Percentiles rank a stretch among this genome's conserved stretches.
Evolutionary conservation across 1,139 yeast species (phyloP).

Genomic region (Saccharomyces hybrid): DNA sequence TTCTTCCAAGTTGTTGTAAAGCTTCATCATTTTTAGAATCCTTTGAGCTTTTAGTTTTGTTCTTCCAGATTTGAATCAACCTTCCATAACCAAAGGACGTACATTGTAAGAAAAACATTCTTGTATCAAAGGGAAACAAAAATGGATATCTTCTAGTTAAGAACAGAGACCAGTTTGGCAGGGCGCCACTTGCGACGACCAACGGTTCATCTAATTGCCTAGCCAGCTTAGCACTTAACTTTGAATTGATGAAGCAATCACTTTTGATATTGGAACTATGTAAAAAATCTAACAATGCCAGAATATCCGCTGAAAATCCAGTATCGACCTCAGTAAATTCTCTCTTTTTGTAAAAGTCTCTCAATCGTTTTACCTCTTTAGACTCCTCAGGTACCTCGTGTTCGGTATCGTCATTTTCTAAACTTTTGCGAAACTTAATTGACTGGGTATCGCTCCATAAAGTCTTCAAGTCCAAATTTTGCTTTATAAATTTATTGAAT

Average conservation of each 20-base stretch:
- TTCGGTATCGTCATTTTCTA: slow-evolving; percentile 17
- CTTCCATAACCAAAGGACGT: slow-evolving; percentile 91
- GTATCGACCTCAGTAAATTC: slow-evolving; percentile 26
- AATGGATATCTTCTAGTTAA: slow-evolving; percentile 71
- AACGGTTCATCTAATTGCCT: slow-evolving; percentile 86
- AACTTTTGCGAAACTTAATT: slow-evolving; percentile 45
- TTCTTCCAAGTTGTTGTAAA: slow-evolving; percentile 55
- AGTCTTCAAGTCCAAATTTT: slow-evolving; percentile 37
- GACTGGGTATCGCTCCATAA: slow-evolving; percentile 55
- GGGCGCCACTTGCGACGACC: slow-evolving; percentile 76
- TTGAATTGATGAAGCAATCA: slow-evolving; percentile 62
- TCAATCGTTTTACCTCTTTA: slow-evolving; percentile 8
- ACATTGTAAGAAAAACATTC: slow-evolving; percentile 71
- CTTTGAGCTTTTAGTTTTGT: slow-evolving; percentile 41
- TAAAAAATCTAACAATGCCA: slow-evolving; percentile 50
- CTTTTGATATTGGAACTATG: slow-evolving; percentile 35
- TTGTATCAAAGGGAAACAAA: slow-evolving; percentile 74
- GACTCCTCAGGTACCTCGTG: slow-evolving; percentile 18
- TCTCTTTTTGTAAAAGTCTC: slow-evolving; percentile 28
- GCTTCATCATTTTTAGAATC: slow-evolving; percentile 22
- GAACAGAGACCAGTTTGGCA: slow-evolving; percentile 80
- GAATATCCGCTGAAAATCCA: slow-evolving; percentile 39
- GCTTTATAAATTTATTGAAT: slow-evolving; percentile 45
- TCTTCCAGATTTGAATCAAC: slow-evolving; percentile 71
- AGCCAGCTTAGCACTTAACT: slow-evolving; percentile 76